These are phyloP conservation scores for Theileria orientalis DNA, from an alignment of 169 alveolate genomes.

Conservation along the genomic window DNA sequence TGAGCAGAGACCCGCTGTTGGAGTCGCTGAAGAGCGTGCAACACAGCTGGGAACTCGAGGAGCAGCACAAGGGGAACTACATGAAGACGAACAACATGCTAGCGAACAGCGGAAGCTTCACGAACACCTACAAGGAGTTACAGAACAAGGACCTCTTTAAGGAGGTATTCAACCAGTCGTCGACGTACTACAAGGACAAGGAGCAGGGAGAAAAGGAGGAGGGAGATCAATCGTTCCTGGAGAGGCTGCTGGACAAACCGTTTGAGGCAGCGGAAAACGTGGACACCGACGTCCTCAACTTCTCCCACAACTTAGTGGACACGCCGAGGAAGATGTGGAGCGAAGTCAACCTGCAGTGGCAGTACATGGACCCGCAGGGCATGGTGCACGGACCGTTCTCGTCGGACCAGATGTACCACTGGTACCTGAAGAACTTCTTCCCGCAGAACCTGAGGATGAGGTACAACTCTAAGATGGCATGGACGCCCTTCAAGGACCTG, in stretches of 20 bases:
- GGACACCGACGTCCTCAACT: neutral
- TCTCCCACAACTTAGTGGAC: neutral
- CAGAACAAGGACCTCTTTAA: neutral
- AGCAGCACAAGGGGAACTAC: neutral
- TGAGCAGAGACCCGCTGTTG: neutral
- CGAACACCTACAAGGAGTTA: neutral
- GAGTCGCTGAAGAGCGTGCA: neutral
- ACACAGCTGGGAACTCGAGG: neutral
- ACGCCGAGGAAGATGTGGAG: constrained; percentile 1
- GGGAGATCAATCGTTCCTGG: constrained; percentile 44
- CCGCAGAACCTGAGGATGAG: constrained; percentile 70
- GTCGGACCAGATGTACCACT: constrained; percentile 73
- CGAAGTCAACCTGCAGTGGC: constrained; percentile 66
- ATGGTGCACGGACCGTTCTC: constrained; percentile 77
- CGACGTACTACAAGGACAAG: neutral
- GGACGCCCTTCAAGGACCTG: constrained; percentile 72
- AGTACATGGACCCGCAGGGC: constrained; percentile 77
- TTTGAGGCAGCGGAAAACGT: constrained; percentile 25
- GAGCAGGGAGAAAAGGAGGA: neutral
- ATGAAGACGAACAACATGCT: neutral
- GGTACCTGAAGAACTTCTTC: constrained; percentile 74
- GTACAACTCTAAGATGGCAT: constrained; percentile 70
- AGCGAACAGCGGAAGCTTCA: neutral
- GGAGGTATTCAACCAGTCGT: neutral
- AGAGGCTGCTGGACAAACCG: constrained; percentile 54